Evolutionary conservation across 306 rosid species (phyloP), one percentile per base, ranked within the genome.

Genomic region (Herpetospermum pedunculosum): DNA sequence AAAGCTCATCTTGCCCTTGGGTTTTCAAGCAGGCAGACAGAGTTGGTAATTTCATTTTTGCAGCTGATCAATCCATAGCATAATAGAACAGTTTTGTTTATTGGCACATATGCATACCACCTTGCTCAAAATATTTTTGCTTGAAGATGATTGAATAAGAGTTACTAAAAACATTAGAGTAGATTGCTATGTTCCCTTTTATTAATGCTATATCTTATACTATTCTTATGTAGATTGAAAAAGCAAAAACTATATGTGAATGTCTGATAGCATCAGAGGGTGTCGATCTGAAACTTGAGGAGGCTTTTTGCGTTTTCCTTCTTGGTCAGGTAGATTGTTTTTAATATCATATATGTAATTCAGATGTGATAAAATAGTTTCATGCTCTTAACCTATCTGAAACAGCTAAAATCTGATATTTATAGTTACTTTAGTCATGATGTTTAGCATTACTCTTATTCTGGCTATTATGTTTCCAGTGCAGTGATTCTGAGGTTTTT

Each of bases 1-100:
- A 76, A 76, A 64, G 96, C 96, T 75, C 96, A 95, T 77, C 16
- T 91, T 84, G 96, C 99, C 8, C 84, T 87, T 76, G 97, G 96
- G 4, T 95, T 95, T 90, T 89, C 97, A 65, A 91, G 87, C 86
- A 89, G 83, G 85, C 87, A 85, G 76, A 84, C 21, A 58, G 96
- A 89, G 79, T 70, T 95, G 90, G 98, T 91, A 91, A 84, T 75
- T 44, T 62, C 65, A 76, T 78, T 81, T 78, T 72, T 53, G 63
- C 86, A 77, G 70, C 80, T 52, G 10, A 25, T 74, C 26, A 48
- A 34, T 52, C 75, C 37, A 68, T 79, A 43, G 74, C 73, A 55
- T 72, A 25, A 30, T 75, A 67, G 58, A 21, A n/a, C 46, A 43
- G 2, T 25, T 43, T 40, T 25, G 32, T 26, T 13, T 69, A 12